Percentiles rank a stretch among this genome's conserved stretches.
These are phyloP conservation scores for Salix viminalis DNA, from an alignment of 345 rosid genomes.

Conservation along the genomic window DNA sequence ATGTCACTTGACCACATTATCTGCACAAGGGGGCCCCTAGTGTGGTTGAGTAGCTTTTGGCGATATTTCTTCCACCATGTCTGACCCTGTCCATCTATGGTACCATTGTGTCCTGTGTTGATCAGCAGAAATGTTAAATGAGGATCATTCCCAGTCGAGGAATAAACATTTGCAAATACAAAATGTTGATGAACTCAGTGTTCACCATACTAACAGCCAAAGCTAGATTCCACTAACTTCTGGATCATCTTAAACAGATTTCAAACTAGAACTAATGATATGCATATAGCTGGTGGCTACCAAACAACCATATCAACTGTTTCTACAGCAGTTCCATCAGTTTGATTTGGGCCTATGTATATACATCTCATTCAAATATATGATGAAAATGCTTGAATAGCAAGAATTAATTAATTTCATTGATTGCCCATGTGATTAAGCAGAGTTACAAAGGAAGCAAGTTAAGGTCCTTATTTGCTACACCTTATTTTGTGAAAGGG, in stretches of 20 bases:
- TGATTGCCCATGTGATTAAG: neutral
- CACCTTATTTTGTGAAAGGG: neutral
- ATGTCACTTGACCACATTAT: slow-evolving; percentile 95
- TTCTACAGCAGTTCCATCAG: neutral
- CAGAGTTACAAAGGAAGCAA: neutral
- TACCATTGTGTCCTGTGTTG: slow-evolving; percentile 89
- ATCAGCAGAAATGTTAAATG: slow-evolving; percentile 4
- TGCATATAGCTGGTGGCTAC: neutral
- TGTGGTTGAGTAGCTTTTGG: slow-evolving; percentile 87
- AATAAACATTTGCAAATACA: neutral
- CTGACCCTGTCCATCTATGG: slow-evolving; percentile 93
- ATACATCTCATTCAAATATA: neutral
- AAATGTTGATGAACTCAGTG: neutral
- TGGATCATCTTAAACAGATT: neutral
- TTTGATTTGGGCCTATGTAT: neutral
- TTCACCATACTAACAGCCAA: slow-evolving; percentile 1
- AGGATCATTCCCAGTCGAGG: neutral
- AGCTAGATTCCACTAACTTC: neutral
- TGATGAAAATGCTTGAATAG: neutral
- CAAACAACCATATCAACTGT: neutral
- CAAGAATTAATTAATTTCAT: neutral
- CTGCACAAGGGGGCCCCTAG: slow-evolving; percentile 93
- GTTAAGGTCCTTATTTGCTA: neutral
- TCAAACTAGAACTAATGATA: neutral
- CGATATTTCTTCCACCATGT: slow-evolving; percentile 95